Conservation (phyloP, 345 rosid genomes). For the Triadica sebifera region DNA sequence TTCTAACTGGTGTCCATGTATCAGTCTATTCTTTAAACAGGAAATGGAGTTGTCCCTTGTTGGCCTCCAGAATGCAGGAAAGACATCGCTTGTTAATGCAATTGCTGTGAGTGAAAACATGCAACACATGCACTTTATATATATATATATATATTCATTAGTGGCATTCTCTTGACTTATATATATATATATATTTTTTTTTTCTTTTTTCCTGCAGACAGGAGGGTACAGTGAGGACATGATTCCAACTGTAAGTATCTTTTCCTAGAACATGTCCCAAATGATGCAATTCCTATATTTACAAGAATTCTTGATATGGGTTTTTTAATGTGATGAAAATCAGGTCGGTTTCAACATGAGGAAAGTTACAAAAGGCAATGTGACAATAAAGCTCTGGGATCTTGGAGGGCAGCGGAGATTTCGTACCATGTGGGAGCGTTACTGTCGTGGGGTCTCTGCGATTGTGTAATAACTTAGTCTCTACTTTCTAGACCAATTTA, state of each 20-base stretch:
- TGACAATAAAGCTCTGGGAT: constrained; percentile 98
- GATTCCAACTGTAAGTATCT: constrained; percentile 87
- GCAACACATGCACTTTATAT: background rate
- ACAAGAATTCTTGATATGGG: background rate
- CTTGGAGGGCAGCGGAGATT: constrained; percentile 98
- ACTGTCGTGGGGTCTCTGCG: constrained; percentile 95
- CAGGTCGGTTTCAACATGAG: constrained; percentile 97
- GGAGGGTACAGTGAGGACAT: constrained; percentile 97
- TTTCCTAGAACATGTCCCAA: constrained; percentile 15
- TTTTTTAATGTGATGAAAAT: constrained; percentile 14
- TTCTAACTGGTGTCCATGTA: constrained; percentile 15
- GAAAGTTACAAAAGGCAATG: constrained; percentile 96
- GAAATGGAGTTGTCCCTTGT: constrained; percentile 96
- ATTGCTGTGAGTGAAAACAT: constrained; percentile 67
- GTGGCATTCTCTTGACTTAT: constrained; percentile 24
- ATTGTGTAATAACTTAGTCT: constrained; percentile 57
- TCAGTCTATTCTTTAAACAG: constrained; percentile 87
- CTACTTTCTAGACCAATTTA: background rate
- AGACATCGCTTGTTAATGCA: constrained; percentile 92
- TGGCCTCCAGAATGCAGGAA: constrained; percentile 98
- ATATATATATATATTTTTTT: too few species aligned
- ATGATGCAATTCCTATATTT: constrained; percentile 8
- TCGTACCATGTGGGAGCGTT: constrained; percentile 98
- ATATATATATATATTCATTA: background rate
- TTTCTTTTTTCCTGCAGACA: constrained; percentile 56